Evolutionary conservation across 2,329 filamentous ascomycete species (phyloP).

Genomic region (Elsinoe ampelina): DNA sequence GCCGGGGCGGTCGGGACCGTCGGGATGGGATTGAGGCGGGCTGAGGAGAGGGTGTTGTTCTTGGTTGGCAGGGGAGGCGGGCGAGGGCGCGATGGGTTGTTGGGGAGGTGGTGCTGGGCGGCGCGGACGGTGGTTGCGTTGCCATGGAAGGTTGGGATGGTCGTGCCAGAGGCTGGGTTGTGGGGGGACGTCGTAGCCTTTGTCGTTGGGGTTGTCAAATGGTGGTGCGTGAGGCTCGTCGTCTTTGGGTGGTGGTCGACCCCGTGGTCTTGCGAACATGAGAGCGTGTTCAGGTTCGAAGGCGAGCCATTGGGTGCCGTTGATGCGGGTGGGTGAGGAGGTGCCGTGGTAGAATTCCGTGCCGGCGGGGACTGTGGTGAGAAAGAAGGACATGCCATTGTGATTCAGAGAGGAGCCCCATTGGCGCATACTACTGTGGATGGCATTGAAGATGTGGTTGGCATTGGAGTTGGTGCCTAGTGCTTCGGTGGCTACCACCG

Average conservation of each 20-base stretch:
- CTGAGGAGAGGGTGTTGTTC: neutral
- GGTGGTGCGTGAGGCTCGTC: neutral
- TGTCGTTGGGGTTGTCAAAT: neutral
- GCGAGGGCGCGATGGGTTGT: neutral
- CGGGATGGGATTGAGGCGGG: neutral
- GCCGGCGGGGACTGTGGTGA: slow-evolving; percentile 54
- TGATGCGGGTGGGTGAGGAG: slow-evolving; percentile 35
- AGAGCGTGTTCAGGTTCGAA: slow-evolving; percentile 69
- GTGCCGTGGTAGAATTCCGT: slow-evolving; percentile 62
- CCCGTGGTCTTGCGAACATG: slow-evolving; percentile 44
- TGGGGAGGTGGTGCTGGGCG: neutral
- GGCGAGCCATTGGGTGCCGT: slow-evolving; percentile 59
- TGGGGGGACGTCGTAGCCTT: neutral
- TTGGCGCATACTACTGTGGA: slow-evolving; percentile 63
- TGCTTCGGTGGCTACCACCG: neutral
- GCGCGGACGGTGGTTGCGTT: neutral
- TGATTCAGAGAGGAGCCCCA: slow-evolving; percentile 65
- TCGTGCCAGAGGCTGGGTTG: neutral
- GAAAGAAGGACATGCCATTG: slow-evolving; percentile 66
- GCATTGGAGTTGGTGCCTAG: slow-evolving; percentile 26
- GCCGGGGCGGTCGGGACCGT: neutral
- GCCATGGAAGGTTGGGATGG: neutral
- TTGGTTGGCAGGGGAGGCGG: neutral
- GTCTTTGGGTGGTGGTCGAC: slow-evolving; percentile 14
- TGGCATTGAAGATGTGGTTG: slow-evolving; percentile 60